These are phyloP conservation scores for Dioscorea alata DNA, from an alignment of 106 monocot genomes.

Conservation along the genomic window DNA sequence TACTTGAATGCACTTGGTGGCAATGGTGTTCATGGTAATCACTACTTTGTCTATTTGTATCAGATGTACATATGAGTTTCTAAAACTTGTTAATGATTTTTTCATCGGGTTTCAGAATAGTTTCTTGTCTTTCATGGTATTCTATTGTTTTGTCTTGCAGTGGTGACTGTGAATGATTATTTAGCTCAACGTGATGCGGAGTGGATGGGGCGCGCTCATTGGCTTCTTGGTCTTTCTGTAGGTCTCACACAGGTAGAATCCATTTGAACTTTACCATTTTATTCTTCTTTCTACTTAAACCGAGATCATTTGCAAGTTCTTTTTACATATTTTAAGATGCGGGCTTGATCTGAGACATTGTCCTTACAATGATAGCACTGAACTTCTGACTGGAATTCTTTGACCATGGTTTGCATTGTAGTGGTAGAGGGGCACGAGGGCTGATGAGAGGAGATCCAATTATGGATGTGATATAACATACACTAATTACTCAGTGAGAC, in stretches of 20 bases:
- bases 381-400: background rate
- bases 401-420: constrained; percentile 26
- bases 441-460: constrained; percentile 73
- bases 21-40: constrained; percentile 88
- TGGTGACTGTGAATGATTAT: constrained; percentile 99
- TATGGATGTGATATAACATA: constrained; percentile 97
- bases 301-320: background rate
- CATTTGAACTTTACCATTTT: constrained; percentile 1
- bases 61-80: too few species aligned
- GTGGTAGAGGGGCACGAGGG: constrained; percentile 77
- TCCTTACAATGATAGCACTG: too few species aligned
- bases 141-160: constrained; percentile 32
- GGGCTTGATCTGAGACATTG: background rate
- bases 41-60: background rate
- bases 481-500: constrained; percentile 88
- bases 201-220: constrained; percentile 99
- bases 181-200: constrained; percentile 98
- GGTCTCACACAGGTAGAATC: constrained; percentile 82
- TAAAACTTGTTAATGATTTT: too few species aligned
- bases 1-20: constrained; percentile 96
- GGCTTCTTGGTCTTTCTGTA: constrained; percentile 94
- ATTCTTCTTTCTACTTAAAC: background rate
- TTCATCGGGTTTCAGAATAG: background rate
- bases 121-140: background rate
- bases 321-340: background rate